Evolutionary conservation across 306 rosid genomes (phyloP), one percentile per base, ranked within the genome.

Genomic region (Urtica urens): DNA sequence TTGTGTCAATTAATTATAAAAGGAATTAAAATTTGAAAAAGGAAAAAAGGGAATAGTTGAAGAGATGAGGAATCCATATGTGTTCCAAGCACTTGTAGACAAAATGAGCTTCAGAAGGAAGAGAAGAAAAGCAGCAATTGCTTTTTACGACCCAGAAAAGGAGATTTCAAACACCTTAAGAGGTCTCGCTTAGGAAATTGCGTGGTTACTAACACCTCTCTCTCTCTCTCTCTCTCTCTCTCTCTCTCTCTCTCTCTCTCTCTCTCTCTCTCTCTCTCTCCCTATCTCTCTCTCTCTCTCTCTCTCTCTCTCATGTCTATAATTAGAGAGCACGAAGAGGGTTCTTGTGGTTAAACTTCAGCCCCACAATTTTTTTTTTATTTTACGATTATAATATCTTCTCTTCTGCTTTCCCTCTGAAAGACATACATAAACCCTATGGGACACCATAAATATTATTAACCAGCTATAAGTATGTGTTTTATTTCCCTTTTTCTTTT

Each of bases 61-160:
- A 53, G 17, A 58, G 51, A 65, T 62, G 88, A 79, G 83, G 95
- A 85, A 81, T 82, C 93, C 88, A 77, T 64, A 60, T 55, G 77
- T 82, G 59, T 63, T 85, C 99, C 96, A 90, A 90, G 73, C 99
- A 73, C 95, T 77, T 28, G 7, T 58, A 67, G 87, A 90, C 99
- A 90, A 90, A 82, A 80, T 41, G 82, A 71, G 81, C 29, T 84
- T 79, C 92, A 73, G 94, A 72, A 10, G 33, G 74, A 54, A 76
- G 92, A 70, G 72, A 59, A 76, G 83, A 78, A 84, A 84, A 79
- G 92, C 78, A 79, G 62, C 60, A 66, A 52, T 71, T 52, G 77
- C 99, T 85, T 90, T n/a, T 85, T 35, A 76, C 69, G 81, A 90
- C 85, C 76, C 82, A 82, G 94, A 85, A 85, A 90, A 81, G 83